A percentile compares a stretch with the other conserved stretches of the same genome.
Evolutionary conservation across 257 asterid genomes (phyloP).

Genomic region (Phtheirospermum japonicum): DNA sequence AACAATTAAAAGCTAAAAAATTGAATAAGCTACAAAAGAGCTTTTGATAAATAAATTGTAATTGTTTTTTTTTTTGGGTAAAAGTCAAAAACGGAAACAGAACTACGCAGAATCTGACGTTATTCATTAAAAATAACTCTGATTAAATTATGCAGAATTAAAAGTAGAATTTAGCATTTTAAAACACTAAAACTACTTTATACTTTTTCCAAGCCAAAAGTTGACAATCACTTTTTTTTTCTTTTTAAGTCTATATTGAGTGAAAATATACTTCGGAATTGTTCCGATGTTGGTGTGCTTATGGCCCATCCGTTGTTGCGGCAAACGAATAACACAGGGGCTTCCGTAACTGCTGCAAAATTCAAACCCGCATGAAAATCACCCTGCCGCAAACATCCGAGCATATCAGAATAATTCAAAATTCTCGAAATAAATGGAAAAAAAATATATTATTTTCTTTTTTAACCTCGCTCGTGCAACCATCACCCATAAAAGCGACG

Average conservation of each 20-base stretch:
- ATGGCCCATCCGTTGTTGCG: conserved; percentile 99
- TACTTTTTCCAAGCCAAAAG: too few relatives aligned
- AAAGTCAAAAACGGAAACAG: background rate
- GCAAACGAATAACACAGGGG: conserved; percentile 72
- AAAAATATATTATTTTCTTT: background rate
- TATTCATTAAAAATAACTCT: too few relatives aligned
- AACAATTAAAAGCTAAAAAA: too few relatives aligned
- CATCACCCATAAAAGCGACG: conserved; percentile 74
- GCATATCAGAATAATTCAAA: conserved; percentile 1
- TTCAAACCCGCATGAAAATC: conserved; percentile 92
- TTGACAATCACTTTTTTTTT: background rate
- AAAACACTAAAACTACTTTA: background rate
- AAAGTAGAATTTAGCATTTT: background rate
- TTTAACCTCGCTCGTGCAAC: conserved; percentile 81
- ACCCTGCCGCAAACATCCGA: conserved; percentile 53
- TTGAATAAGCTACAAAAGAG: too few relatives aligned
- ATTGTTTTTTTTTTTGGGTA: too few relatives aligned
- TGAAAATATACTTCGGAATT: conserved; percentile 59
- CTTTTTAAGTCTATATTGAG: background rate
- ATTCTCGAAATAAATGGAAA: background rate
- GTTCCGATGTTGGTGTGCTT: conserved; percentile 74
- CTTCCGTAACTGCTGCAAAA: conserved; percentile 86
- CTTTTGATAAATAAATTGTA: too few relatives aligned
- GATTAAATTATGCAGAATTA: background rate
- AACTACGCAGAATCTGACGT: too few relatives aligned